Conservation (phyloP, 305 asterid species). For the Lippia alba region DNA sequence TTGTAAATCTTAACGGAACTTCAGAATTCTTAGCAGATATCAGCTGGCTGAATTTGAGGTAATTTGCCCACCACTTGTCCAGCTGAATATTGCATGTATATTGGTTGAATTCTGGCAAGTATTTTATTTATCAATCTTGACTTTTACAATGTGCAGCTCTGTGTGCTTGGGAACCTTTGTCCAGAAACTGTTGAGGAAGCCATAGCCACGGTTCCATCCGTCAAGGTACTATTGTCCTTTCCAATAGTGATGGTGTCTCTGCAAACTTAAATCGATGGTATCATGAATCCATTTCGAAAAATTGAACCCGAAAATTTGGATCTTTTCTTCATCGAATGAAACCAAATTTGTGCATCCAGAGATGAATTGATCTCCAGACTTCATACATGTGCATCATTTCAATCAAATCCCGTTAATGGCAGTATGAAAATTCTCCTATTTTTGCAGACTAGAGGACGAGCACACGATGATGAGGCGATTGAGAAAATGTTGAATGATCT, state of each 20-base stretch:
- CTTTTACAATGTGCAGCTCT: conserved; percentile 43
- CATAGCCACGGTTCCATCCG: conserved; percentile 78
- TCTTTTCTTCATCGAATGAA: too few species aligned
- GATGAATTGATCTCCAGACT: too few species aligned
- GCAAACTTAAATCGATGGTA: too few species aligned
- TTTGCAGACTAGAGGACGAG: conserved; percentile 69
- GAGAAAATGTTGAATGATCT: conserved; percentile 81
- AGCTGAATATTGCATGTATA: neutral
- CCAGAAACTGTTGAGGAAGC: conserved; percentile 86
- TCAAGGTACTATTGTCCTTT: conserved; percentile 54
- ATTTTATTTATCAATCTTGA: neutral
- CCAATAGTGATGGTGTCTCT: too few species aligned
- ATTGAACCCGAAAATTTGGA: too few species aligned
- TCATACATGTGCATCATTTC: neutral
- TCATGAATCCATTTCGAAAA: too few species aligned
- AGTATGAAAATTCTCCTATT: neutral
- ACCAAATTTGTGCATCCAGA: too few species aligned
- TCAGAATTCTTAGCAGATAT: conserved; percentile 62
- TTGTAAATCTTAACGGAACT: conserved; percentile 33
- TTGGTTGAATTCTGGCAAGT: neutral
- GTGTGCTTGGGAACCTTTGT: conserved; percentile 89
- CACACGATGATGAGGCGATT: conserved; percentile 78
- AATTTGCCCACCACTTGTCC: conserved; percentile 21
- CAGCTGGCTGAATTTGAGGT: conserved; percentile 86
- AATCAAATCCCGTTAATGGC: neutral